Evolutionary conservation across 257 asterid species (phyloP).

Genomic region (Echites panduratus): DNA sequence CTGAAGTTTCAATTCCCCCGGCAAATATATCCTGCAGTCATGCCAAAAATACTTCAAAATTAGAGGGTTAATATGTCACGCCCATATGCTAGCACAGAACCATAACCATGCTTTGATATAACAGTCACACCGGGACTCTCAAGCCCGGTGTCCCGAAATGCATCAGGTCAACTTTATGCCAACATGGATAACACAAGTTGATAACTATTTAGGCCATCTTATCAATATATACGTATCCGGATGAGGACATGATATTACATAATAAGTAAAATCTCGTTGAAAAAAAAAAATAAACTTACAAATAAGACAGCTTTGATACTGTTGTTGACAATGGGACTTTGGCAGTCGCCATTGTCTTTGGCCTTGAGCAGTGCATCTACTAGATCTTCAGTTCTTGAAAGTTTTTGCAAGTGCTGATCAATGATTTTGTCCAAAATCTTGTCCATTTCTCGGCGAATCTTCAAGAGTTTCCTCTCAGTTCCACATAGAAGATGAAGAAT

Average conservation of each 20-base stretch:
- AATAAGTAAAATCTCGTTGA: too few species aligned
- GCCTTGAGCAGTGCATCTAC: background rate
- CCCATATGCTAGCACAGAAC: too few species aligned
- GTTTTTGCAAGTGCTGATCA: background rate
- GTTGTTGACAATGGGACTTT: constrained; percentile 1
- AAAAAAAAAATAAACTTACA: background rate
- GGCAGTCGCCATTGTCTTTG: background rate
- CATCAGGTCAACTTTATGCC: too few species aligned
- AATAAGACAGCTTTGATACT: constrained; percentile 2
- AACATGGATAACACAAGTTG: too few species aligned
- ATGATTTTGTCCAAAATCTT: background rate
- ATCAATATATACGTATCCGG: too few species aligned
- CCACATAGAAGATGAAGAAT: background rate
- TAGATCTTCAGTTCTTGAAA: background rate
- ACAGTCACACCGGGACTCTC: too few species aligned
- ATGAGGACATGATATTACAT: too few species aligned
- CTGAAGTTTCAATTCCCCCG: background rate
- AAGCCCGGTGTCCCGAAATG: too few species aligned
- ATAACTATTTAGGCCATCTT: too few species aligned
- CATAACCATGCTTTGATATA: too few species aligned
- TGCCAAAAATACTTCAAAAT: background rate
- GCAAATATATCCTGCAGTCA: background rate
- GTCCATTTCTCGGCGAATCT: background rate
- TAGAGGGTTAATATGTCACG: too few species aligned
- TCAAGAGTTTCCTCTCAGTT: background rate